Evolutionary conservation across 75 land plant genomes (phyloP).

Genomic region (Pinus tabuliformis): DNA sequence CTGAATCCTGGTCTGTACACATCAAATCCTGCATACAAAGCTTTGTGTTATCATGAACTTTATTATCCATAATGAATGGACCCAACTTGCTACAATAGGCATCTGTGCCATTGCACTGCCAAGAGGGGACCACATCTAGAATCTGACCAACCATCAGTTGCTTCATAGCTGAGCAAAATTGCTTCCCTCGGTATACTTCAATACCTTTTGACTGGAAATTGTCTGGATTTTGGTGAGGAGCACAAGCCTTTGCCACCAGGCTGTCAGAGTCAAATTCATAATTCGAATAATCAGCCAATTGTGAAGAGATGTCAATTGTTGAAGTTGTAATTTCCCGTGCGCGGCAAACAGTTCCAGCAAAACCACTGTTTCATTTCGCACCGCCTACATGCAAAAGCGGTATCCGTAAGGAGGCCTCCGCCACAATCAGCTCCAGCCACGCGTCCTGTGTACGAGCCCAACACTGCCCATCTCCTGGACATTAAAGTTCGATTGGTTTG

Average conservation of each 20-base stretch:
- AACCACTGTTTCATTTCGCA: too few relatives aligned
- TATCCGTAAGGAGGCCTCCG: too few relatives aligned
- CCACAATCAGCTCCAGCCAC: too few relatives aligned
- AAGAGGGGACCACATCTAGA: conserved; percentile 46
- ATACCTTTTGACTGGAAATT: not conserved
- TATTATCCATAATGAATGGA: conserved; percentile 30
- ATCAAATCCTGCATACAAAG: conserved; percentile 44
- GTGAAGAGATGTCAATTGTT: conserved; percentile 38
- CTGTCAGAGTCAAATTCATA: conserved; percentile 39
- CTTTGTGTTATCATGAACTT: conserved; percentile 23
- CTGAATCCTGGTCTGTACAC: conserved; percentile 17
- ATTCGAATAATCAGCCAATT: conserved; percentile 24
- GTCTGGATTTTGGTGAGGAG: conserved; percentile 32
- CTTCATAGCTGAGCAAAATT: conserved; percentile 36
- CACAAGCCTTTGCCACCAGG: conserved; percentile 41
- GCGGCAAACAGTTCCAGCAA: too few relatives aligned
- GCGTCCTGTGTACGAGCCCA: too few relatives aligned
- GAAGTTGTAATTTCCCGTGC: too few relatives aligned
- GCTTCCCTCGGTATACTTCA: conserved; percentile 38
- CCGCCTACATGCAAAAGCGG: too few relatives aligned
- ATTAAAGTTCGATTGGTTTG: too few relatives aligned
- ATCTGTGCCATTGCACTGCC: conserved; percentile 36
- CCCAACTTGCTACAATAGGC: conserved; percentile 53
- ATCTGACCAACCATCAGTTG: conserved; percentile 10
- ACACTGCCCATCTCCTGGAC: too few relatives aligned